Evolutionary conservation across 2,329 filamentous ascomycete species (phyloP).

Genomic region (Aureobasidium namibiae): DNA sequence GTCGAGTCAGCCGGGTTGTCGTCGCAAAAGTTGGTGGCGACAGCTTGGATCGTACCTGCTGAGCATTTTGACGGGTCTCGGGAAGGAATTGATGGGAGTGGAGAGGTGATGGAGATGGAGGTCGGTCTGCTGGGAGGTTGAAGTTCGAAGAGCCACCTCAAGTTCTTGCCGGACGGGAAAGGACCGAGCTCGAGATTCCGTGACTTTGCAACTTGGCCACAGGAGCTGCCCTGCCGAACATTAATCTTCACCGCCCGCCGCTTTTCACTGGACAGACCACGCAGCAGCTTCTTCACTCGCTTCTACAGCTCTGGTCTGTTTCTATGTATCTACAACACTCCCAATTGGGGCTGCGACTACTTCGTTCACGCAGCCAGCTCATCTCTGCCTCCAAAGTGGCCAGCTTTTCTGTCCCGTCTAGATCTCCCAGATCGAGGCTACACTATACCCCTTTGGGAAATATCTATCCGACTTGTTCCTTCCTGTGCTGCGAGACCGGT

Average conservation of each 20-base stretch:
- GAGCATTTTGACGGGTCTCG: constrained; percentile 70
- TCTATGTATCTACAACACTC: background rate
- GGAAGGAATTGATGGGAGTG: constrained; percentile 17
- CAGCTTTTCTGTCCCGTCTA: constrained; percentile 3
- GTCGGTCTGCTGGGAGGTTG: constrained; percentile 14
- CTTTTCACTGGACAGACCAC: background rate
- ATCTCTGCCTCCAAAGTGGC: background rate
- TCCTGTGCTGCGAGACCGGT: constrained; percentile 11
- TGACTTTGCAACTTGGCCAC: constrained; percentile 13
- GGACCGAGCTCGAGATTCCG: constrained; percentile 13
- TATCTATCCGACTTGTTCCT: constrained; percentile 5
- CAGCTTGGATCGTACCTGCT: constrained; percentile 57
- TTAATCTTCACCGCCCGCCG: background rate
- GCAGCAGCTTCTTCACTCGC: background rate
- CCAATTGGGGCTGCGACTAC: background rate
- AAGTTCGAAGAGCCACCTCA: constrained; percentile 13
- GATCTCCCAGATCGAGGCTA: background rate
- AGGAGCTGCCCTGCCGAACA: background rate
- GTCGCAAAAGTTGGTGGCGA: constrained; percentile 18
- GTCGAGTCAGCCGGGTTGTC: constrained; percentile 27
- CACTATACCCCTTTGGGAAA: background rate
- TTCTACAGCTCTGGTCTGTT: background rate
- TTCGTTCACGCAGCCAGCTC: background rate
- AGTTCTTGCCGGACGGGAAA: constrained; percentile 13
- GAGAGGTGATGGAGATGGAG: constrained; percentile 15